These are phyloP conservation scores for Penicillium capsulatum DNA, from an alignment of 2,329 filamentous ascomycete species.

Conservation along the genomic window DNA sequence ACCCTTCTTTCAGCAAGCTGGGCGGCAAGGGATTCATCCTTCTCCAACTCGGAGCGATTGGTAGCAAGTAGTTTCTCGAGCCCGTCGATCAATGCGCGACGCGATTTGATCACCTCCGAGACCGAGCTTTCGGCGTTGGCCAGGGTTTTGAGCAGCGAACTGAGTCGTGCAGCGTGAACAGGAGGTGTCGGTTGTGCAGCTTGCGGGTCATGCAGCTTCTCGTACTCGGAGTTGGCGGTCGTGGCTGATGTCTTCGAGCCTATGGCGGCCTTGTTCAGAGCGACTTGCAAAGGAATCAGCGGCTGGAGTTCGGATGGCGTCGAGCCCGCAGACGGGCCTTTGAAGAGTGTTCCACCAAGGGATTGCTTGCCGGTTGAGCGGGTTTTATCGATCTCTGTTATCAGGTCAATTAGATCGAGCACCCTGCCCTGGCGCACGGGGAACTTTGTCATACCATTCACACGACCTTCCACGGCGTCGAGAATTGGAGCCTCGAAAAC, in stretches of 20 bases:
- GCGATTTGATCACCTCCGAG: constrained; percentile 81
- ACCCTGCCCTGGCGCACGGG: not conserved
- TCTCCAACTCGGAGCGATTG: constrained; percentile 64
- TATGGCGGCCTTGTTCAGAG: constrained; percentile 67
- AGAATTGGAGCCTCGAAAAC: constrained; percentile 83
- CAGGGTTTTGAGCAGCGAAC: constrained; percentile 81
- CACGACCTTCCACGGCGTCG: constrained; percentile 69
- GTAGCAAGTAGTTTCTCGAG: constrained; percentile 76
- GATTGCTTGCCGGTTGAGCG: constrained; percentile 53
- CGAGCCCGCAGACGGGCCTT: constrained; percentile 48
- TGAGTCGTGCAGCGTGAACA: constrained; percentile 85
- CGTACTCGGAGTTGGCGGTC: constrained; percentile 74
- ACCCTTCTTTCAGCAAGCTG: constrained; percentile 63
- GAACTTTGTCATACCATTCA: constrained; percentile 61
- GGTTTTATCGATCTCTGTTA: constrained; percentile 53
- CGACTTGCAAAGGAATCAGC: constrained; percentile 69
- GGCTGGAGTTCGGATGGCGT: constrained; percentile 73
- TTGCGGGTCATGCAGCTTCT: constrained; percentile 71
- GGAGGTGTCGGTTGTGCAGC: constrained; percentile 71
- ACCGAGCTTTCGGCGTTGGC: constrained; percentile 86
- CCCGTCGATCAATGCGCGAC: constrained; percentile 69
- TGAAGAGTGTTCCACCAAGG: constrained; percentile 68
- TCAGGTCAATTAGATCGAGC: not conserved
- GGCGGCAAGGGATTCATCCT: constrained; percentile 63
- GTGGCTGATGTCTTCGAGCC: constrained; percentile 63